Evolutionary conservation across 73 alveolate genomes (phyloP).

Genomic region (Tetrahymena malaccensis): DNA sequence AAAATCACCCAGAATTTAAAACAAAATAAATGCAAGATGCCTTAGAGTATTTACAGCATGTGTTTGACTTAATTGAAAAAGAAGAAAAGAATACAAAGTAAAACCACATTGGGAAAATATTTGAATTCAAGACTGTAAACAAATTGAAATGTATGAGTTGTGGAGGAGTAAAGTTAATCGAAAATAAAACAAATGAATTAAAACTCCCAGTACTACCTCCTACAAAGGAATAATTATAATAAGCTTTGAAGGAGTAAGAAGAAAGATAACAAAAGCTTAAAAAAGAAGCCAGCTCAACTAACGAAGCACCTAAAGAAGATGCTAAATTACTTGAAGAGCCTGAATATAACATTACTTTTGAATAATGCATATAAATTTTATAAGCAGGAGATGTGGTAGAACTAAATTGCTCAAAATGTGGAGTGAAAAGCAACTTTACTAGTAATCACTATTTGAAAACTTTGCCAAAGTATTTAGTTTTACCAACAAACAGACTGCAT

Average conservation of each 20-base stretch:
- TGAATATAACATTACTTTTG: conserved; percentile 54
- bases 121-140: conserved; percentile 74
- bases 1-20: conserved; percentile 92
- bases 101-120: conserved; percentile 34
- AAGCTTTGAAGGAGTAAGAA: not conserved
- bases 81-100: conserved; percentile 50
- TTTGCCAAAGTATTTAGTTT: conserved; percentile 78
- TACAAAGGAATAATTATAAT: conserved; percentile 8
- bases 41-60: conserved; percentile 81
- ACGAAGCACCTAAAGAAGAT: conserved; percentile 52
- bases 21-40: conserved; percentile 97
- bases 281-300: not conserved
- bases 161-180: conserved; percentile 34
- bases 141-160: conserved; percentile 87
- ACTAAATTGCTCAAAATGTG: conserved; percentile 77
- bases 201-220: conserved; percentile 31
- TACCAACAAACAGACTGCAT: conserved; percentile 85
- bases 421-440: conserved; percentile 52
- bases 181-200: conserved; percentile 7
- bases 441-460: conserved; percentile 64
- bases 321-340: conserved; percentile 62
- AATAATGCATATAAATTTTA: conserved; percentile 62
- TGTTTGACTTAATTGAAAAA: conserved; percentile 67
- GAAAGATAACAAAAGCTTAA: conserved; percentile 61
- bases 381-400: conserved; percentile 79